A percentile compares a stretch with the other conserved stretches of the same genome.
Conservation (phyloP, 352 stramenopile species). For the Globisporangium spiculum region DNA sequence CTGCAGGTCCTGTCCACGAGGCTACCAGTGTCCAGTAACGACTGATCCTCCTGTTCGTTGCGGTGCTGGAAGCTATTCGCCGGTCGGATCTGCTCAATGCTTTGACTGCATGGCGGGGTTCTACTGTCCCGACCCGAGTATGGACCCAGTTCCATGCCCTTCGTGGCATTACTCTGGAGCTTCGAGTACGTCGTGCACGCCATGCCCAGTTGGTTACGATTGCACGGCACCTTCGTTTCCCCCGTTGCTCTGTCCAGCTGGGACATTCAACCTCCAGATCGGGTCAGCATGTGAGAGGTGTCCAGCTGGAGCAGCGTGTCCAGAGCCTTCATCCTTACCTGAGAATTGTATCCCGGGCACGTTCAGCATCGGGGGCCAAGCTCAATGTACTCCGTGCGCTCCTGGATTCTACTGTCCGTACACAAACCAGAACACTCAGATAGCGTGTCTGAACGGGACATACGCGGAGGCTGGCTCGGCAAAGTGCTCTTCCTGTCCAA, state of each 20-base stretch:
- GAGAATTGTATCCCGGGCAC: slow-evolving; percentile 43
- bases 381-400: slow-evolving; percentile 48
- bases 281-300: slow-evolving; percentile 40
- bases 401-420: slow-evolving; percentile 62
- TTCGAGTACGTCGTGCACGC: slow-evolving; percentile 38
- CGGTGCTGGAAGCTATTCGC: slow-evolving; percentile 29
- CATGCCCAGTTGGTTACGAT: slow-evolving; percentile 50
- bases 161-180: slow-evolving; percentile 37
- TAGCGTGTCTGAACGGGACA: slow-evolving; percentile 45
- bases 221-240: slow-evolving; percentile 33
- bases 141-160: slow-evolving; percentile 36
- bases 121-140: slow-evolving; percentile 42
- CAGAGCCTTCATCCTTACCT: slow-evolving; percentile 25
- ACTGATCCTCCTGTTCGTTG: slow-evolving; percentile 14
- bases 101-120: slow-evolving; percentile 37
- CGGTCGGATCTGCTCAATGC: slow-evolving; percentile 31
- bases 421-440: slow-evolving; percentile 34
- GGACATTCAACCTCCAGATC: slow-evolving; percentile 41
- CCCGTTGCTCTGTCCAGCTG: slow-evolving; percentile 34
- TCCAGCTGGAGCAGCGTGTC: slow-evolving; percentile 37
- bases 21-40: slow-evolving; percentile 43
- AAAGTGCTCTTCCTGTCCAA: slow-evolving; percentile 44
- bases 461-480: slow-evolving; percentile 47
- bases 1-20: slow-evolving; percentile 9
- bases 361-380: slow-evolving; percentile 47